These are phyloP conservation scores for Leccinum rimulosum DNA, from an alignment of 768 basidiomycete species.

Conservation along the genomic window DNA sequence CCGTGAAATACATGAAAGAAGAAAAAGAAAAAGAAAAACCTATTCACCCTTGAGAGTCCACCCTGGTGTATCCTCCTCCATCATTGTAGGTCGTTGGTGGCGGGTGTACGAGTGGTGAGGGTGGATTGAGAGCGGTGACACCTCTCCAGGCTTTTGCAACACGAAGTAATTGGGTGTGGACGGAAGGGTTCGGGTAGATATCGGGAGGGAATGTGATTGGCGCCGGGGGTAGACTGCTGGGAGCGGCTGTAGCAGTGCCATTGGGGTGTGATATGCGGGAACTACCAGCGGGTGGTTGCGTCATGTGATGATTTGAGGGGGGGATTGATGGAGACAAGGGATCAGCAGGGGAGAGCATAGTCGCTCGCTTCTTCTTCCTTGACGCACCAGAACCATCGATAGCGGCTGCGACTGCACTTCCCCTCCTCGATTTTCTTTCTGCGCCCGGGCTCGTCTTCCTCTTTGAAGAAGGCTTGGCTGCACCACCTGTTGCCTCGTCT, in stretches of 20 bases:
- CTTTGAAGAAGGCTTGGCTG: conserved; percentile 28
- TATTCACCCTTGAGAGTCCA: conserved; percentile 31
- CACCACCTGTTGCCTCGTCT: conserved; percentile 15
- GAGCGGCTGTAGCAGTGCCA: conserved; percentile 1
- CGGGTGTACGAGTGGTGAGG: conserved; percentile 13
- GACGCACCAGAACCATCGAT: conserved; percentile 33
- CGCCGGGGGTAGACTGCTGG: conserved; percentile 17
- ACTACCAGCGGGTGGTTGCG: conserved; percentile 16
- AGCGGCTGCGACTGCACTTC: conserved; percentile 34
- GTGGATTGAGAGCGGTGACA: conserved; percentile 50
- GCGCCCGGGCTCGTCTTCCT: conserved; percentile 39
- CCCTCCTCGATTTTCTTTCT: conserved; percentile 38
- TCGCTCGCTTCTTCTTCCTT: conserved; percentile 39
- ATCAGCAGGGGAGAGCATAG: conserved; percentile 31
- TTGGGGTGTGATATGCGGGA: conserved; percentile 19
- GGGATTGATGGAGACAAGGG: conserved; percentile 19
- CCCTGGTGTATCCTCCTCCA: conserved; percentile 17
- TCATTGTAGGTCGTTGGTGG: conserved; percentile 27
- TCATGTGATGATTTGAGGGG: conserved; percentile 8
- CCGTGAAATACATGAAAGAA: background rate
- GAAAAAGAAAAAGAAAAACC: background rate
- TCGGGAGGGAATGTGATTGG: conserved; percentile 39
- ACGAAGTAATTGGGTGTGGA: conserved; percentile 50
- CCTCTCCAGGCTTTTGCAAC: conserved; percentile 68
- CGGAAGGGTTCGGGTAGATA: conserved; percentile 32